These are phyloP conservation scores for Rhododendron ovatum DNA, from an alignment of 148 eudicot genomes.

Conservation along the genomic window DNA sequence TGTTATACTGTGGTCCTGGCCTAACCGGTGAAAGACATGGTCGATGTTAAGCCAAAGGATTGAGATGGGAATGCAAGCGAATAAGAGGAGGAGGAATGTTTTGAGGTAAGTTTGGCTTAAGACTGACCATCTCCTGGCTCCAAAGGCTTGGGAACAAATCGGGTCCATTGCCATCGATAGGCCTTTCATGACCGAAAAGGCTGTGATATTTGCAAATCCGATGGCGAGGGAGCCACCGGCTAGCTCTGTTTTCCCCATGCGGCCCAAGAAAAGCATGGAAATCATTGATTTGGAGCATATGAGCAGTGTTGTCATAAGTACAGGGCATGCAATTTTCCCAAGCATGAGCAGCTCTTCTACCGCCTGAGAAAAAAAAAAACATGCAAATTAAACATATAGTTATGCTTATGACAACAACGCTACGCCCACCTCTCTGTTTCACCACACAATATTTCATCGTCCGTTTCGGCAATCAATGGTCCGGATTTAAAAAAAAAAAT, in stretches of 20 bases:
- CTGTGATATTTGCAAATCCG: conserved; percentile 80
- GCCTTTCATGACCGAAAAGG: conserved; percentile 84
- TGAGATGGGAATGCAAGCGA: conserved; percentile 48
- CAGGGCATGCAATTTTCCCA: conserved; percentile 56
- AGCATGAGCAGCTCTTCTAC: conserved; percentile 53
- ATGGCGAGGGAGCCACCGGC: conserved; percentile 90
- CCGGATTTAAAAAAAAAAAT: no score
- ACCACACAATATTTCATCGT: no score
- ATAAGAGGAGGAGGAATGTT: conserved; percentile 58
- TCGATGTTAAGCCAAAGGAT: conserved; percentile 77
- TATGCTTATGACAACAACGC: background rate
- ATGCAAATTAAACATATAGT: background rate
- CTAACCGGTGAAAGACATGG: conserved; percentile 41
- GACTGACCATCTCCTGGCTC: conserved; percentile 59
- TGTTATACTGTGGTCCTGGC: conserved; percentile 59
- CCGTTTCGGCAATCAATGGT: no score
- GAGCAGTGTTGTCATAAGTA: conserved; percentile 50
- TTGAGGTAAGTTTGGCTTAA: conserved; percentile 69
- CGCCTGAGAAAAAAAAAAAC: conserved; percentile 29
- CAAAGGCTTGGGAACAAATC: conserved; percentile 85
- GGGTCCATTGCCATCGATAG: conserved; percentile 96
- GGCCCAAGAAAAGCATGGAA: conserved; percentile 75
- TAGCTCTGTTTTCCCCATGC: conserved; percentile 54
- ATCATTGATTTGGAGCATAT: conserved; percentile 68
- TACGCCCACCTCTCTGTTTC: no score